These are phyloP conservation scores for Lindgomyces ingoldianus DNA, from an alignment of 495 filamentous ascomycete genomes.

Conservation along the genomic window DNA sequence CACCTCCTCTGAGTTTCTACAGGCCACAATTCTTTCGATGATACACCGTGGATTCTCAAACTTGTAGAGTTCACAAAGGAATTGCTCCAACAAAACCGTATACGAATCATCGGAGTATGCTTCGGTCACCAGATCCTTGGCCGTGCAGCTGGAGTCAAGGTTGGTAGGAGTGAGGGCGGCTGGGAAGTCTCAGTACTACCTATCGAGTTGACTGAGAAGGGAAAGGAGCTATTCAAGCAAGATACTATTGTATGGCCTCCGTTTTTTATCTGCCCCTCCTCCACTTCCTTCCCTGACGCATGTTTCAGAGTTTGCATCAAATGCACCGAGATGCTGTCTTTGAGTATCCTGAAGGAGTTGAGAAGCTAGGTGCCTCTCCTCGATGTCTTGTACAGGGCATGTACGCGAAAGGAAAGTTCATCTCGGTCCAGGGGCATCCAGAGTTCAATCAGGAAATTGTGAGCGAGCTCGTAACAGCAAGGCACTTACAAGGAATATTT, in stretches of 20 bases:
- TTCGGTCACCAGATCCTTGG: constrained; percentile 92
- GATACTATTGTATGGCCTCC: constrained; percentile 64
- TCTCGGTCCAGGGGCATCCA: constrained; percentile 89
- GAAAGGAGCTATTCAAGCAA: constrained; percentile 70
- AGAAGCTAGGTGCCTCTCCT: constrained; percentile 65
- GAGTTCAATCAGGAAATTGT: constrained; percentile 81
- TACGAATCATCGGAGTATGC: constrained; percentile 78
- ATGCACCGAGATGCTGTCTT: constrained; percentile 88
- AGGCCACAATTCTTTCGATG: constrained; percentile 65
- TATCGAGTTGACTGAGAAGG: constrained; percentile 67
- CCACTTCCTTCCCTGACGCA: constrained; percentile 16
- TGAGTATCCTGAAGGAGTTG: constrained; percentile 60
- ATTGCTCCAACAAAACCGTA: constrained; percentile 57
- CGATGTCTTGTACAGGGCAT: constrained; percentile 79
- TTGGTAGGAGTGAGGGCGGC: constrained; percentile 65
- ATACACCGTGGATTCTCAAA: constrained; percentile 72
- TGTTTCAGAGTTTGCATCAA: constrained; percentile 74
- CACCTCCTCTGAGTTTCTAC: background rate
- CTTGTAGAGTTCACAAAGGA: constrained; percentile 69
- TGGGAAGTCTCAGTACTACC: constrained; percentile 83
- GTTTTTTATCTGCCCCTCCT: constrained; percentile 3
- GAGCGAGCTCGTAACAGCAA: constrained; percentile 61
- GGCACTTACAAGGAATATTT: constrained; percentile 67
- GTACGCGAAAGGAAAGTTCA: constrained; percentile 63
- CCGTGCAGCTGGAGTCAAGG: constrained; percentile 67